A percentile compares a stretch with the other conserved stretches of the same genome.
Evolutionary conservation across 305 asterid genomes (phyloP).

Genomic region (Solanum chacoense): DNA sequence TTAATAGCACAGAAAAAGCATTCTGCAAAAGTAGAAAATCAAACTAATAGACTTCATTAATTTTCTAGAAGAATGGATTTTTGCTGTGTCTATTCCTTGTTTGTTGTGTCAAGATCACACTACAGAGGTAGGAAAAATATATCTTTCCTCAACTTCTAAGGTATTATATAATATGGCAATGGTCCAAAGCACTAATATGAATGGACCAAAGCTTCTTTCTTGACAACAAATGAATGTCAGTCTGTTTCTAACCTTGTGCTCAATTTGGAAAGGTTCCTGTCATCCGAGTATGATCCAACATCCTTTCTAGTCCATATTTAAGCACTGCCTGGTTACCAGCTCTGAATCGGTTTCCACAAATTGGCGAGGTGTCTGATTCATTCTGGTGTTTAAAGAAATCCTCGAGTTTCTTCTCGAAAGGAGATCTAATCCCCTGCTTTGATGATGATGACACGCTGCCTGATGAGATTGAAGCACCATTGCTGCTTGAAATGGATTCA

Average conservation of each 20-base stretch:
- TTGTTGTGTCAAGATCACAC: neutral
- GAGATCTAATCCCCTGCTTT: constrained; percentile 34
- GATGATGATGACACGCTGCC: constrained; percentile 9
- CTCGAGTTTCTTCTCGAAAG: constrained; percentile 61
- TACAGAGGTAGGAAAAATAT: neutral
- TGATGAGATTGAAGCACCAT: constrained; percentile 34
- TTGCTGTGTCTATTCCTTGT: neutral
- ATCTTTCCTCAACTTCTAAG: neutral
- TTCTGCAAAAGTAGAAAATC: neutral
- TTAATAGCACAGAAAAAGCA: neutral
- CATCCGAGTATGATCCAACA: constrained; percentile 61
- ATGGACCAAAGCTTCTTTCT: constrained; percentile 4
- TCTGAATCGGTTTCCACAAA: constrained; percentile 79
- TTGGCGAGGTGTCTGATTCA: constrained; percentile 57
- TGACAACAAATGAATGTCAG: neutral
- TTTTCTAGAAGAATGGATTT: neutral
- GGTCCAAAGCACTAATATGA: constrained; percentile 2
- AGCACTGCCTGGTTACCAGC: constrained; percentile 59
- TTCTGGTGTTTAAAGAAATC: constrained; percentile 71
- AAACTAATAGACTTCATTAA: neutral
- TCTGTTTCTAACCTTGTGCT: neutral
- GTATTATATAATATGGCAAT: neutral
- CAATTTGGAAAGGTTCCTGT: constrained; percentile 64
- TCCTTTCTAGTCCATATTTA: constrained; percentile 49
- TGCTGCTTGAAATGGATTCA: constrained; percentile 21